Percentiles rank a stretch among this genome's conserved stretches.
Conservation (phyloP, 768 basidiomycete species). For the Tricholoma bakamatsutake region DNA sequence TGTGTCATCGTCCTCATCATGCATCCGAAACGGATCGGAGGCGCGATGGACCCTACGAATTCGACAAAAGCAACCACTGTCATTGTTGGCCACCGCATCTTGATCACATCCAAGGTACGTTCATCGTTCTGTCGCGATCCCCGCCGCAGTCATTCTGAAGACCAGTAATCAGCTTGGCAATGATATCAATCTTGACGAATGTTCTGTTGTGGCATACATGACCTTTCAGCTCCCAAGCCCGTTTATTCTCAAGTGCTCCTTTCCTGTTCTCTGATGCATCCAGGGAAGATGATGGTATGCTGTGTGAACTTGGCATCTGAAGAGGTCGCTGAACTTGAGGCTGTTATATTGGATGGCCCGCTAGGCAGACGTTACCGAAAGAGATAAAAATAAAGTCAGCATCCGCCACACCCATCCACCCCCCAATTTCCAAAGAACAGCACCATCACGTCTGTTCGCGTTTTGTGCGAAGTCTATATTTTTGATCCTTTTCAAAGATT, state of each 20-base stretch:
- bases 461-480: not conserved
- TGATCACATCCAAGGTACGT: constrained; percentile 18
- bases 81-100: too few species aligned
- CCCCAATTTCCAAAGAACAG: not conserved
- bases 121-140: not conserved
- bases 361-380: not conserved
- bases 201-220: constrained; percentile 43
- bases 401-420: not conserved
- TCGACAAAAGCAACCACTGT: too few species aligned
- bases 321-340: constrained; percentile 35
- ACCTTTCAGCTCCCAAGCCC: constrained; percentile 32
- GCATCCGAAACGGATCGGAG: too few species aligned
- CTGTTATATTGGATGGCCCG: constrained; percentile 41
- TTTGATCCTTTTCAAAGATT: not conserved
- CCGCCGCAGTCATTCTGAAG: not conserved
- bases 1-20: too few species aligned
- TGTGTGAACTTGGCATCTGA: constrained; percentile 40
- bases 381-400: not conserved
- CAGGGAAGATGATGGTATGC: constrained; percentile 44
- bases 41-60: too few species aligned
- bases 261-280: constrained; percentile 32
- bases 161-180: constrained; percentile 28
- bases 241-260: constrained; percentile 23
- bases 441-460: not conserved
- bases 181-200: constrained; percentile 37